Evolutionary conservation across 2,329 filamentous ascomycete genomes (phyloP).

Genomic region (Calonectria pteridis): DNA sequence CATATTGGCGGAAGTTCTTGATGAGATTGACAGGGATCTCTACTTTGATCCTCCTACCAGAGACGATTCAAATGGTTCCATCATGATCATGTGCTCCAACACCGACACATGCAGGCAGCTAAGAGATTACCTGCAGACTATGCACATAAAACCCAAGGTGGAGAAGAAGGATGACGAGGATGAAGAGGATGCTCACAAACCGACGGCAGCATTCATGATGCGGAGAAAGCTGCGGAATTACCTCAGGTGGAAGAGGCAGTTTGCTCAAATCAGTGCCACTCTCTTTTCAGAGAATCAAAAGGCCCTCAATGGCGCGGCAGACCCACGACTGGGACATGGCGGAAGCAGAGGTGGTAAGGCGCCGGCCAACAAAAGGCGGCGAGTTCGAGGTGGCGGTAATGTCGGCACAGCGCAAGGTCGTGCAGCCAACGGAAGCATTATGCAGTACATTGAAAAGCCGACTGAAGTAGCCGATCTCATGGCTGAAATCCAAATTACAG

Average conservation of each 20-base stretch:
- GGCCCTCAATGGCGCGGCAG: slow-evolving; percentile 75
- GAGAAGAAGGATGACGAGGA: slow-evolving; percentile 57
- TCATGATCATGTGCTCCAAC: slow-evolving; percentile 95
- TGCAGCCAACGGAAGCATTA: slow-evolving; percentile 79
- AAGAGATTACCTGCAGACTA: slow-evolving; percentile 90
- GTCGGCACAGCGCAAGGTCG: slow-evolving; percentile 70
- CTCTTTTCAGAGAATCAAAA: slow-evolving; percentile 86
- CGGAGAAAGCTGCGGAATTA: slow-evolving; percentile 88
- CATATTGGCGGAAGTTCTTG: slow-evolving; percentile 87
- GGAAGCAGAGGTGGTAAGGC: slow-evolving; percentile 69
- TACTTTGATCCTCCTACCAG: slow-evolving; percentile 83
- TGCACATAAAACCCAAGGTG: slow-evolving; percentile 77
- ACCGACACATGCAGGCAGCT: slow-evolving; percentile 88
- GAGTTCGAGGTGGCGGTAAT: slow-evolving; percentile 82
- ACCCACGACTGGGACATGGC: slow-evolving; percentile 61
- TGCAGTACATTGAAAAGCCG: slow-evolving; percentile 85
- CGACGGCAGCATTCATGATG: slow-evolving; percentile 91
- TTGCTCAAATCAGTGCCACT: slow-evolving; percentile 84
- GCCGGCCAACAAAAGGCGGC: slow-evolving; percentile 86
- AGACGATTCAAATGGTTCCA: slow-evolving; percentile 90
- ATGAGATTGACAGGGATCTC: slow-evolving; percentile 92
- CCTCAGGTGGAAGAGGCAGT: slow-evolving; percentile 89
- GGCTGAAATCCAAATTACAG: slow-evolving; percentile 85
- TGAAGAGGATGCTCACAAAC: slow-evolving; percentile 67
- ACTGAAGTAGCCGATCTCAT: slow-evolving; percentile 85